These are phyloP conservation scores for Phytophthora pini DNA, from an alignment of 352 stramenopile species.

Conservation along the genomic window DNA sequence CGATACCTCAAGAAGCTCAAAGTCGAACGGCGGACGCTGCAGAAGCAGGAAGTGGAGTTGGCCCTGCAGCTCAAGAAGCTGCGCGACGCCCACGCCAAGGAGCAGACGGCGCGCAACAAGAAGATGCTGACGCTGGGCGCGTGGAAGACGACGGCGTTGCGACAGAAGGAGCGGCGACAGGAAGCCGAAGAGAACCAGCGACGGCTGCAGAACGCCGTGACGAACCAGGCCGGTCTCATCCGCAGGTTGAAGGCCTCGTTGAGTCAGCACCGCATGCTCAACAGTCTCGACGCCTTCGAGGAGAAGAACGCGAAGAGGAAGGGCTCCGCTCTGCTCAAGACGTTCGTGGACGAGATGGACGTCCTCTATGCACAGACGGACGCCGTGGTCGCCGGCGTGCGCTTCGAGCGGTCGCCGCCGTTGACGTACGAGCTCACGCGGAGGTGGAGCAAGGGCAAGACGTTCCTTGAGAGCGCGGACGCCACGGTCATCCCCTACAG, in stretches of 20 bases:
- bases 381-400: slow-evolving; percentile 11
- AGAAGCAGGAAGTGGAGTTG: slow-evolving; percentile 29
- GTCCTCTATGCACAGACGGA: slow-evolving; percentile 33
- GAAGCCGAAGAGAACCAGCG: slow-evolving; percentile 25
- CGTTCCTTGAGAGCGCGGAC: slow-evolving; percentile 30
- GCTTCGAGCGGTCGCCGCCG: slow-evolving; percentile 21
- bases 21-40: slow-evolving; percentile 20
- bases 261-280: slow-evolving; percentile 12
- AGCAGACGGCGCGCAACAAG: slow-evolving; percentile 15
- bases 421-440: slow-evolving; percentile 27
- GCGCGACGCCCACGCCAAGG: slow-evolving; percentile 2
- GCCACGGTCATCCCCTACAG: slow-evolving; percentile 26
- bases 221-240: slow-evolving; percentile 24
- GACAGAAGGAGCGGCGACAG: slow-evolving; percentile 31
- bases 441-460: slow-evolving; percentile 24
- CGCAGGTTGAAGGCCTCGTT: slow-evolving; percentile 21
- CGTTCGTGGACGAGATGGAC: slow-evolving; percentile 35
- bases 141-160: slow-evolving; percentile 23
- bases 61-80: slow-evolving; percentile 16
- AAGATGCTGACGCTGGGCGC: slow-evolving; percentile 21
- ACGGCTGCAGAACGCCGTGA: slow-evolving; percentile 20
- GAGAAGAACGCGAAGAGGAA: background rate
- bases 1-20: slow-evolving; percentile 32
- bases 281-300: slow-evolving; percentile 5
- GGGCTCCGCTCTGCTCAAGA: slow-evolving; percentile 20